Base-by-base conservation (phyloP, 495 filamentous ascomycete species). In the Xylaria palmicola region DNA sequence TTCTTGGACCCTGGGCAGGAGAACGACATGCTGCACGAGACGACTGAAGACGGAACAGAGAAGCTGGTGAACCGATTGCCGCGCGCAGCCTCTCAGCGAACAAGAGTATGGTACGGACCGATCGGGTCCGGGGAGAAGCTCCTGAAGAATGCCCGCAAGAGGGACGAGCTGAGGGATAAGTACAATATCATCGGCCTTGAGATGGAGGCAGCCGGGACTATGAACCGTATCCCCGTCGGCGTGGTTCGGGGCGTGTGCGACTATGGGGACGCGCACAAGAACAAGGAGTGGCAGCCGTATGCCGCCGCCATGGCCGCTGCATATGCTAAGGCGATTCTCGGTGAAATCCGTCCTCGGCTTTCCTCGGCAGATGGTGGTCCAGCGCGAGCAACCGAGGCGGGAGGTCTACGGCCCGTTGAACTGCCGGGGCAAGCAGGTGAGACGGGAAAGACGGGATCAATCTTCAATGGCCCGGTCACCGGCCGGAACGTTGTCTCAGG, bases 171-270 rank as follows among this genome's bases (percentile, higher is more conserved):
- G 22, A 68, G 64, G 56, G 68, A 74, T 37, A 57, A 59, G 4
- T 67, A 61, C 19, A 56, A 61, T 5, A 27, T 72, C 37, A 69
- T 68, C 41, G 58, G 65, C n/a, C 51, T 70, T 27, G 68, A 68
- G 63, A 70, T 70, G 68, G 65, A 68, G 54, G 68, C 63, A 39
- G 68, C 65, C 9, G 68, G 68, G 3, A 62, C 57, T 10, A 69
- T 71, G 68, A 68, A 72, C 27, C 59, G 64, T 19, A 66, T 75
- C 24, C 63, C 67, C 7, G 68, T 68, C 36, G 60, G 68, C 5
- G 71, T 76, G 3, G 72, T 80, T 37, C 72, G 74, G 6, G 77
- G 75, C 1, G 73, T 74, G 15, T 77, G 70, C 56, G 72, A 79
- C 60, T 79, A 80, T 63, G 71, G 51, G 17, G 74, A 79, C 49